Conservation (phyloP, 129 eudicot species). For the Tagetes erecta region DNA sequence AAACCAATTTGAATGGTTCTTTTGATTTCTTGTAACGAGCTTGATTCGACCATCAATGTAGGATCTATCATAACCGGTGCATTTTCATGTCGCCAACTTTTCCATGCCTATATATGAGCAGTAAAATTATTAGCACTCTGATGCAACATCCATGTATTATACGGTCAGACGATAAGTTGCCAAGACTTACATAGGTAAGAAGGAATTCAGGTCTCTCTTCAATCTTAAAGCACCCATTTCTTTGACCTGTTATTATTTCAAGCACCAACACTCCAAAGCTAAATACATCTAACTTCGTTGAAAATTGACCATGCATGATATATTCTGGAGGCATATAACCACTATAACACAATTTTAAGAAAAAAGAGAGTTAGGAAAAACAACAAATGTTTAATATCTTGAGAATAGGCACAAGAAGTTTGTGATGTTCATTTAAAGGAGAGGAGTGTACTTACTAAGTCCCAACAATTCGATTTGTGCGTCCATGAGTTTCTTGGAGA, state of each 20-base stretch:
- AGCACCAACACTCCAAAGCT: slow-evolving; percentile 13
- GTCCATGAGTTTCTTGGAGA: slow-evolving; percentile 30
- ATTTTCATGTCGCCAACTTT: slow-evolving; percentile 28
- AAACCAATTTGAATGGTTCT: slow-evolving; percentile 23
- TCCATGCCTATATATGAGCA: slow-evolving; percentile 37
- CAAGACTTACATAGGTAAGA: slow-evolving; percentile 15
- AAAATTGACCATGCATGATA: slow-evolving; percentile 31
- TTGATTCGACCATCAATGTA: neutral
- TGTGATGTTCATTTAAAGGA: neutral
- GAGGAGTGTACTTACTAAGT: slow-evolving; percentile 39
- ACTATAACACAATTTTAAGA: neutral
- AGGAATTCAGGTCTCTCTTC: neutral
- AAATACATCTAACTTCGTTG: slow-evolving; percentile 21
- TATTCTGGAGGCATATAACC: slow-evolving; percentile 22
- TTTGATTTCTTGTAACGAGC: slow-evolving; percentile 2
- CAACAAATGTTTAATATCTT: neutral
- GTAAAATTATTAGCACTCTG: neutral
- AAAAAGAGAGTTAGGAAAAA: neutral
- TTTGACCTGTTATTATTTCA: slow-evolving; percentile 30
- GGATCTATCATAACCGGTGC: slow-evolving; percentile 23
- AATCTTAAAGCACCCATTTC: neutral
- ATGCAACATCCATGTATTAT: neutral
- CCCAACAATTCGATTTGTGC: slow-evolving; percentile 27
- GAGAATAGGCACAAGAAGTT: neutral
- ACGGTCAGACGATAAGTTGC: neutral